phyloP scores from a whole-genome alignment of 2,329 filamentous ascomycete genomes.

The Pseudogymnoascus sp. region DNA sequence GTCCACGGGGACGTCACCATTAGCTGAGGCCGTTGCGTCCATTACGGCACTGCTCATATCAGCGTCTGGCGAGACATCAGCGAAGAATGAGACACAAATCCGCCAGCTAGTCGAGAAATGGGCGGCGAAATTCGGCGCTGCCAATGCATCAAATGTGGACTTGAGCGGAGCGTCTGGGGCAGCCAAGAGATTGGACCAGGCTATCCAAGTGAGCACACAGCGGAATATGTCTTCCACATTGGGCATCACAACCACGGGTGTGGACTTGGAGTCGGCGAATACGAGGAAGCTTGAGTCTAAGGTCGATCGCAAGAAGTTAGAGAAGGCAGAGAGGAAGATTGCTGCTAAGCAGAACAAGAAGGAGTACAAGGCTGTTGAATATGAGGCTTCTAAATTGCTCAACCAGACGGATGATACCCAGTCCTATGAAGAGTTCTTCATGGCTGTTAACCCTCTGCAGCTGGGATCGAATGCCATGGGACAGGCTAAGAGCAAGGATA shows the following conservation, averaged over 20 bases:
- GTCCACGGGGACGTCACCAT: slow-evolving; percentile 59
- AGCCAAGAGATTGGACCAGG: slow-evolving; percentile 83
- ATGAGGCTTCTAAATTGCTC: slow-evolving; percentile 86
- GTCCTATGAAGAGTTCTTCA: slow-evolving; percentile 99
- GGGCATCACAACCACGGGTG: slow-evolving; percentile 72
- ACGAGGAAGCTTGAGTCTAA: slow-evolving; percentile 91
- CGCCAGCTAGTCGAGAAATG: slow-evolving; percentile 82
- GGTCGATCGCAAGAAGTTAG: slow-evolving; percentile 96
- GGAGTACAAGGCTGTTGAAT: slow-evolving; percentile 95
- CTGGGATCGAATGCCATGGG: slow-evolving; percentile 61
- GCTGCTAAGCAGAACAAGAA: slow-evolving; percentile 98
- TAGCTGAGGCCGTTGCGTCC: slow-evolving; percentile 74
- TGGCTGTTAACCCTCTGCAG: slow-evolving; percentile 96
- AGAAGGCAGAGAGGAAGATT: slow-evolving; percentile 97
- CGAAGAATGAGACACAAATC: slow-evolving; percentile 68
- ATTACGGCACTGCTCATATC: slow-evolving; percentile 88
- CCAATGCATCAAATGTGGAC: slow-evolving; percentile 62
- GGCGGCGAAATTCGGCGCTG: slow-evolving; percentile 70
- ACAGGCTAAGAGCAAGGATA: slow-evolving; percentile 90
- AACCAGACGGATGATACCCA: slow-evolving; percentile 75
- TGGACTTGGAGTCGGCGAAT: slow-evolving; percentile 92
- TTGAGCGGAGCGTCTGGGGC: slow-evolving; percentile 63
- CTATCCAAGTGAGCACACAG: slow-evolving; percentile 88
- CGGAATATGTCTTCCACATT: slow-evolving; percentile 94
- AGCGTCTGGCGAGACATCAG: slow-evolving; percentile 75